Evolutionary conservation across 2,329 filamentous ascomycete genomes (phyloP), one percentile per base, ranked within the genome.

Genomic region (Colletotrichum agaves): DNA sequence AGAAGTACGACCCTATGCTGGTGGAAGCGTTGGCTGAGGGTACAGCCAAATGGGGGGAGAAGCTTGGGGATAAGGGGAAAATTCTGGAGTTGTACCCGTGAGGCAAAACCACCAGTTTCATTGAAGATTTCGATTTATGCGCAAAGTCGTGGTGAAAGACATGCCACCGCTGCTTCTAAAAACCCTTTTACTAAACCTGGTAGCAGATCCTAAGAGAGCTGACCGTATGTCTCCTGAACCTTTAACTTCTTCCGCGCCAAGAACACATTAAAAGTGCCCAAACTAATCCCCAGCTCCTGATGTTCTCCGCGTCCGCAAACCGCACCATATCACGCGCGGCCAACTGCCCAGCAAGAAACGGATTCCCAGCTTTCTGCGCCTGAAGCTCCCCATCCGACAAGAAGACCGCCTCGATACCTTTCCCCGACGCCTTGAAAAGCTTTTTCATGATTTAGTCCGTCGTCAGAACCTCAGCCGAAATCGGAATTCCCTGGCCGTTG

Each of bases 201-300:
- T 7, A 12, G 31, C n/a, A 19, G 19, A 35, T 19, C 13, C 31
- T 19, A 57, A 12, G 63, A 41, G 13, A 66, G 63, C 15, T 66
- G 58, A 1, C 13, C 17, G 13, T 62, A 81, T 1, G 78, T 80
- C 47, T 73, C 69, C 43, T 65, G 63, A 4, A 81, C 68, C 4
- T 53, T 61, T 0, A 70, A 73, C 68, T 77, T 78, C 73, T 86
- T 80, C 52, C 78, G 74, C 62, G 77, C 72, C 46, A 85, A 60
- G 57, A 82, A 87, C 19, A 75, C 71, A n/a, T 77, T 72, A 64
- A 87, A 82, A 0, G 75, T 81, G n/a, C 77, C 78, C 60, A 84
- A 52, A 2, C 77, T 74, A 37, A 86, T 73, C 0, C 77, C 79
- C 77, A 84, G 10, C 70, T 70, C 68, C 74, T 76, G 3, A 76